Percentiles rank a stretch among this genome's conserved stretches.
These are phyloP conservation scores for Apiospora hydei DNA, from an alignment of 2,329 filamentous ascomycete species.

Conservation along the genomic window DNA sequence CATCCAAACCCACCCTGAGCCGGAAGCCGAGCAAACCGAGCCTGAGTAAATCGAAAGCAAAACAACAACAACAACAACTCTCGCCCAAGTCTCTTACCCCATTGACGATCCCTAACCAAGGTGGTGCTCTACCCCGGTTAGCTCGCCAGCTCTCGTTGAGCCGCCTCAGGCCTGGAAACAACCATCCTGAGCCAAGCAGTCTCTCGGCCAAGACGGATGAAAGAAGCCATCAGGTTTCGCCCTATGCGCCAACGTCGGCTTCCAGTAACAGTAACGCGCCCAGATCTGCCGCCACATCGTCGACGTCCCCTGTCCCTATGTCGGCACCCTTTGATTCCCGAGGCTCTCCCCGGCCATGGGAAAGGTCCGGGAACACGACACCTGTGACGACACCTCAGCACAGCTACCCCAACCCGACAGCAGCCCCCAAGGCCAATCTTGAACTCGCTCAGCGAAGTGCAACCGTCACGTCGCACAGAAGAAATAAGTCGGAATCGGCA, in stretches of 20 bases:
- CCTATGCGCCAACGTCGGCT: constrained; percentile 53
- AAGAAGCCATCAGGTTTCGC: constrained; percentile 38
- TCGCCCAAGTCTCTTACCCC: constrained; percentile 64
- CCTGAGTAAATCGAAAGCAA: constrained; percentile 32
- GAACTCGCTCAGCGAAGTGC: constrained; percentile 35
- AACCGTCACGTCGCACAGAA: constrained; percentile 49
- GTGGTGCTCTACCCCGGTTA: constrained; percentile 41
- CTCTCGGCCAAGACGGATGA: constrained; percentile 32
- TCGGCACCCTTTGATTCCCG: constrained; percentile 57
- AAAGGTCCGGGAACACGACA: constrained; percentile 40
- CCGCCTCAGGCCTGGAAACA: constrained; percentile 49
- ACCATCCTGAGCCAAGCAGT: constrained; percentile 54
- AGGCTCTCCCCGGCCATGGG: constrained; percentile 54
- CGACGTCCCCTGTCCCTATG: constrained; percentile 55
- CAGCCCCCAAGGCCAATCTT: constrained; percentile 42
- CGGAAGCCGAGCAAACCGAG: constrained; percentile 2
- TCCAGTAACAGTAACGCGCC: constrained; percentile 52
- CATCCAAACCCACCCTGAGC: constrained; percentile 32
- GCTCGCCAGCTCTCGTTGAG: constrained; percentile 51
- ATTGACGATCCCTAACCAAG: constrained; percentile 60
- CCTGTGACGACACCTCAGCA: constrained; percentile 41
- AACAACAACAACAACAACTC: constrained; percentile 44
- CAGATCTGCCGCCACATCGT: constrained; percentile 51
- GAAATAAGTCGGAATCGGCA: constrained; percentile 64
- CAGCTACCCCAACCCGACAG: constrained; percentile 34